phyloP scores from a whole-genome alignment of 2,329 filamentous ascomycete genomes.

The Xylariaceae sp. region DNA sequence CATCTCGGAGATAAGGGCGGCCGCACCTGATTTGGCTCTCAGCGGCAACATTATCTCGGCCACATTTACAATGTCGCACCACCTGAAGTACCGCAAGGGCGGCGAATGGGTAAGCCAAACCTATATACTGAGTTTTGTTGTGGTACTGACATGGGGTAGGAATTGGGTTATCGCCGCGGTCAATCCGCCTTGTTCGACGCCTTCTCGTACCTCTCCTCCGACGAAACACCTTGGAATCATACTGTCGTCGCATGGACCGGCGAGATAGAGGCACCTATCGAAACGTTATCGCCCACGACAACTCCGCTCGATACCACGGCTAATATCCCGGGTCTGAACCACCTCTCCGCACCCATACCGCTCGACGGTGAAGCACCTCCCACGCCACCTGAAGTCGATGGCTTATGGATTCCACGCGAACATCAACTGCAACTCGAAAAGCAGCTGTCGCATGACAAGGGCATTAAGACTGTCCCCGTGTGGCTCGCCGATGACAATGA shows the following conservation, averaged over 20 bases:
- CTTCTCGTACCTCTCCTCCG: constrained; percentile 84
- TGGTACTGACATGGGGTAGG: constrained; percentile 48
- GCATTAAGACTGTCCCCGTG: constrained; percentile 80
- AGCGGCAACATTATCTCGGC: constrained; percentile 69
- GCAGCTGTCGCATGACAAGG: constrained; percentile 71
- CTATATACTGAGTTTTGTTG: not conserved
- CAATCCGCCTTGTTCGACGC: constrained; percentile 93
- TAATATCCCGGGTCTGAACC: constrained; percentile 64
- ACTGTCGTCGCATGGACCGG: constrained; percentile 94
- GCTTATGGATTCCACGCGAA: constrained; percentile 68
- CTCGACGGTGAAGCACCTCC: constrained; percentile 63
- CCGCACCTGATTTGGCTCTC: constrained; percentile 59
- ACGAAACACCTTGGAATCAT: constrained; percentile 84
- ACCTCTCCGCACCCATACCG: constrained; percentile 78
- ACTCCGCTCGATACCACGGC: constrained; percentile 54
- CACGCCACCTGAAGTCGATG: constrained; percentile 65
- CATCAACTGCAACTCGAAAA: constrained; percentile 75
- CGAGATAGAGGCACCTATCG: constrained; percentile 66
- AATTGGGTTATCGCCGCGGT: constrained; percentile 75
- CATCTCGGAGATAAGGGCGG: constrained; percentile 57
- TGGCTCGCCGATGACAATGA: constrained; percentile 84
- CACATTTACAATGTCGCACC: constrained; percentile 65
- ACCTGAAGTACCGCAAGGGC: constrained; percentile 59
- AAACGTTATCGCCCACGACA: constrained; percentile 49
- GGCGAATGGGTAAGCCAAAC: constrained; percentile 61